Evolutionary conservation across 169 alveolate species (phyloP), one percentile per base, ranked within the genome.

Genomic region (Eimeria necatrix): DNA sequence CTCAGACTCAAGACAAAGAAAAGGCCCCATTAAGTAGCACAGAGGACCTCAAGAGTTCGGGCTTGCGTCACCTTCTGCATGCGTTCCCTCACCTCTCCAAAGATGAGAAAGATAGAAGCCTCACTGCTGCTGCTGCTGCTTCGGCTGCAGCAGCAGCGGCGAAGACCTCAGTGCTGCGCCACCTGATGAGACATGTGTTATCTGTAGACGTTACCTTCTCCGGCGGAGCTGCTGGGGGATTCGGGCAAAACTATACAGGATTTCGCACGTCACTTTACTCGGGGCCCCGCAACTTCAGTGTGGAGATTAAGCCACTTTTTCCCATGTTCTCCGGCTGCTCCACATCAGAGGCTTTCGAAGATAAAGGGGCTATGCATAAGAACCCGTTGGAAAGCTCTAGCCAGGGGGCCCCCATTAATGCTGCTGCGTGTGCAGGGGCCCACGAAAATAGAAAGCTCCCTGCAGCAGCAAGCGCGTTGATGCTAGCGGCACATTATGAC

Each of bases 91-190:
- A 56, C 80, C 14, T 16, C 80, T 68, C 80, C n/a, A 22, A 68
- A 16, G 32, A 24, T 9, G 80, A 68, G 32, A 68, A 24, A 68
- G 80, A 68, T 12, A 68, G 48, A 12, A 14, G 16, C 16, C 51
- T 22, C n/a, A 24, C 80, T n/a, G 80, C 41, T 12, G 80, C 80
- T 18, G 80, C 80, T n/a, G 80, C 80, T 8, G 80, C 68, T 0
- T 10, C 68, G 12, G 20, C 68, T 14, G 20, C 68, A 18, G 68
- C 68, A 14, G 68, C 68, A 56, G 68, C 68, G 68, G 68, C 68
- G 68, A 18, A 18, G 2, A 18, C 20, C 22, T 18, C 68, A 10
- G 68, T 56, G 68, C 68, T 56, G 68, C 22, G 20, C 12, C 20
- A 56, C 20, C 68, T 56, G 22, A 56, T 10, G 22, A 56, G 20